Conservation (phyloP, 345 rosid species). For the Eucalyptus albens region DNA sequence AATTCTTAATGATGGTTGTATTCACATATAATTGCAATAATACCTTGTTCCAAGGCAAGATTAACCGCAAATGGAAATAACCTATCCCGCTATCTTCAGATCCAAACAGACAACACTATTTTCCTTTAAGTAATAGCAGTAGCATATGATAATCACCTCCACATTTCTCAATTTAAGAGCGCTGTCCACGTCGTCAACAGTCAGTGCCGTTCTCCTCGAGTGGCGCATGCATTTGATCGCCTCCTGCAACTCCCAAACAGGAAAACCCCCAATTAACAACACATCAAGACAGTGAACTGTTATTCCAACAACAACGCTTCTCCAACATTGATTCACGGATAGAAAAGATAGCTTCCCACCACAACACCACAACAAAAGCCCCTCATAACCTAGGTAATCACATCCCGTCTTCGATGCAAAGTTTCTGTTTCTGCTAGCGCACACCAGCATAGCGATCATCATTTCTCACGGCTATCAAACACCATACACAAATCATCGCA, state of each 20-base stretch:
- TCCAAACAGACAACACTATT: neutral
- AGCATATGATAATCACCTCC: slow-evolving; percentile 28
- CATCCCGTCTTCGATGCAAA: neutral
- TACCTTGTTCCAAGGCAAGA: neutral
- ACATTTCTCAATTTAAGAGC: slow-evolving; percentile 68
- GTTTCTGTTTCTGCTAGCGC: neutral
- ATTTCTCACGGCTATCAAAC: neutral
- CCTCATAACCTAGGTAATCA: neutral
- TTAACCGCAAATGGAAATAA: neutral
- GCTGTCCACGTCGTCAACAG: slow-evolving; percentile 58
- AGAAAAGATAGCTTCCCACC: neutral
- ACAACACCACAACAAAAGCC: neutral
- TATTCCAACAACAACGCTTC: neutral
- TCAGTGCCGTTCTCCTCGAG: slow-evolving; percentile 51
- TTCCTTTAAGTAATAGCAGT: neutral
- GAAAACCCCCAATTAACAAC: neutral
- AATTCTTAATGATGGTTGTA: neutral
- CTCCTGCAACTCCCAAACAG: slow-evolving; percentile 32
- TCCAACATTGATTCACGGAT: neutral
- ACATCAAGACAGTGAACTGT: neutral
- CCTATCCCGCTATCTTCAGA: neutral
- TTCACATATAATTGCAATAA: neutral
- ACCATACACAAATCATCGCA: neutral
- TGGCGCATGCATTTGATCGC: slow-evolving; percentile 94
- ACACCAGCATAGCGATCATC: neutral